Evolutionary conservation across 352 stramenopile species (phyloP).

Genomic region (Pythium rhizo-oryzae): DNA sequence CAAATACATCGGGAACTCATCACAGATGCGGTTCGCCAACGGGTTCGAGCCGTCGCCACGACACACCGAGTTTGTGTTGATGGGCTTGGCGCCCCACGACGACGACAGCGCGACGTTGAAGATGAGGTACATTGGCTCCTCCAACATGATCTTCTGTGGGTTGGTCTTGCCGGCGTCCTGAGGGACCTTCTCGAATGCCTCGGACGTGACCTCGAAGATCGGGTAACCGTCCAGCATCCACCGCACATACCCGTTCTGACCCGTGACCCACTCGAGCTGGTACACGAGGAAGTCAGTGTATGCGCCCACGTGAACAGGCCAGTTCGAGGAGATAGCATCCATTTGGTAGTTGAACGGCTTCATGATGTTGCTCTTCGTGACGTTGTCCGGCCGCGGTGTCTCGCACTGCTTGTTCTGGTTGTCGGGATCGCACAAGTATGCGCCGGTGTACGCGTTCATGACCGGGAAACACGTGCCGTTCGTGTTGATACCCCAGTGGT

Average conservation of each 20-base stretch:
- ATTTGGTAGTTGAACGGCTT: conserved; percentile 77
- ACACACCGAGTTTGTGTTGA: conserved; percentile 50
- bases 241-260: conserved; percentile 60
- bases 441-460: conserved; percentile 30
- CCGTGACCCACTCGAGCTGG: conserved; percentile 76
- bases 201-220: conserved; percentile 64
- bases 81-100: conserved; percentile 78
- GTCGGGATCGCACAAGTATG: conserved; percentile 39
- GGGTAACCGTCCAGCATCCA: conserved; percentile 65
- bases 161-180: conserved; percentile 51
- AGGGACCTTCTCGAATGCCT: conserved; percentile 53
- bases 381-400: conserved; percentile 39
- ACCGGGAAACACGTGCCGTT: conserved; percentile 20
- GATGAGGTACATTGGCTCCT: conserved; percentile 94
- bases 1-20: conserved; percentile 45
- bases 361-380: conserved; percentile 55
- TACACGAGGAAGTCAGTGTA: conserved; percentile 68
- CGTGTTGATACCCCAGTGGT: conserved; percentile 38
- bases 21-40: conserved; percentile 45
- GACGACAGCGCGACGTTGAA: conserved; percentile 93
- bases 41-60: conserved; percentile 40
- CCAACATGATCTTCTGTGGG: conserved; percentile 65
- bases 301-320: conserved; percentile 57
- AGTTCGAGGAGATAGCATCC: conserved; percentile 79
- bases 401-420: conserved; percentile 45